Evolutionary conservation across 2,329 filamentous ascomycete genomes (phyloP).

Genomic region (Aspergillus sp.): DNA sequence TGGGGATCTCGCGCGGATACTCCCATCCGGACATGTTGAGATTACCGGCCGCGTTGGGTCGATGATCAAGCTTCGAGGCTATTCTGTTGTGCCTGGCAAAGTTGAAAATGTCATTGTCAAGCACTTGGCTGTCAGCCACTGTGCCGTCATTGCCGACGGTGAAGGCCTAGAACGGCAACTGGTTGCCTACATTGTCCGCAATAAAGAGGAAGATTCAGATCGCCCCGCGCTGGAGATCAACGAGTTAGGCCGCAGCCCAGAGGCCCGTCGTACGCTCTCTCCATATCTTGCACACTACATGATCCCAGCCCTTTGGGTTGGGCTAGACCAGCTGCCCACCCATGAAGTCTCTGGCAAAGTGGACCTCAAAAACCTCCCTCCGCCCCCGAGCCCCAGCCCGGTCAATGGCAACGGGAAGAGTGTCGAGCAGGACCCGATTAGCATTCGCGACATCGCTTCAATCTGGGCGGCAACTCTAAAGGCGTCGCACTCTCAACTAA

Average conservation of each 20-base stretch:
- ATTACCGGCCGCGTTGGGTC: constrained; percentile 67
- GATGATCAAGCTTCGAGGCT: constrained; percentile 74
- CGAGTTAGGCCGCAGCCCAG: constrained; percentile 60
- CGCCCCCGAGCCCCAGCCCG: constrained; percentile 47
- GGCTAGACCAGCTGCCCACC: constrained; percentile 60
- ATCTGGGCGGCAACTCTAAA: constrained; percentile 64
- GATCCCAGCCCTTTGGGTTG: constrained; percentile 71
- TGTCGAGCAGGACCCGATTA: constrained; percentile 53
- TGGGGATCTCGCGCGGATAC: constrained; percentile 59
- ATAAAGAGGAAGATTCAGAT: constrained; percentile 47
- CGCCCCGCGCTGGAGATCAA: constrained; percentile 58
- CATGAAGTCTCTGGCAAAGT: constrained; percentile 72
- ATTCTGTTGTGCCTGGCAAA: constrained; percentile 67
- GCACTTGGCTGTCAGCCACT: constrained; percentile 60
- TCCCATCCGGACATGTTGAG: constrained; percentile 60
- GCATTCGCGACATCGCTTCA: constrained; percentile 57
- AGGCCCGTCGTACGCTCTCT: constrained; percentile 55
- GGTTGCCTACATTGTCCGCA: constrained; percentile 65
- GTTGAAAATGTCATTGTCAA: constrained; percentile 64
- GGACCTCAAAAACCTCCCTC: constrained; percentile 61
- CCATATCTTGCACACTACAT: constrained; percentile 69
- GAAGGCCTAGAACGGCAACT: constrained; percentile 67
- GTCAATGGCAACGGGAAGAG: constrained; percentile 36
- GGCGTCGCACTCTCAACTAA: constrained; percentile 53
- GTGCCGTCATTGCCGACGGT: constrained; percentile 63